These are phyloP conservation scores for Halenospora varia DNA, from an alignment of 495 filamentous ascomycete species.

Conservation along the genomic window DNA sequence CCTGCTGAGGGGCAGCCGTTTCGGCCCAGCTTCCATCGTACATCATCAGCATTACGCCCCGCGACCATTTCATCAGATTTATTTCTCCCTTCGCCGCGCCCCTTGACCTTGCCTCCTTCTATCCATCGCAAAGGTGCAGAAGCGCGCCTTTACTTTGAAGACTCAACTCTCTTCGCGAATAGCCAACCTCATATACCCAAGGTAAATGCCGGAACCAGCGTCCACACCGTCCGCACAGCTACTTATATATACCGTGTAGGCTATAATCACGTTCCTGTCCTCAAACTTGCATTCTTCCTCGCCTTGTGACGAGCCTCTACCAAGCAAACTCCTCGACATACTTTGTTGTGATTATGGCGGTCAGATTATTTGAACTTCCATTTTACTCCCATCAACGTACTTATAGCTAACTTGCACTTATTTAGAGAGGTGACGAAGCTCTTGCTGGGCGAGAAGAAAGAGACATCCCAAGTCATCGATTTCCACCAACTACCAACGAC, in stretches of 20 bases:
- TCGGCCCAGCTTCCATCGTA: neutral
- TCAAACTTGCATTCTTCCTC: constrained; percentile 3
- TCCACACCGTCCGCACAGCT: neutral
- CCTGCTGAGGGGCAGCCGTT: neutral
- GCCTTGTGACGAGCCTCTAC: neutral
- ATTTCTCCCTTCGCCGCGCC: neutral
- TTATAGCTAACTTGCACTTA: no score
- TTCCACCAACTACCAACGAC: no score
- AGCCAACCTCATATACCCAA: neutral
- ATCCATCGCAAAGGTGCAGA: neutral
- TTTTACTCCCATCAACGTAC: no score
- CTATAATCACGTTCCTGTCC: constrained; percentile 1
- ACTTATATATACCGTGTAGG: neutral
- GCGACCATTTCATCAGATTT: neutral
- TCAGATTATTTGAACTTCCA: no score
- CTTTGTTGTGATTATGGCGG: neutral
- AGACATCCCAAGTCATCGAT: no score
- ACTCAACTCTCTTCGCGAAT: constrained; percentile 1
- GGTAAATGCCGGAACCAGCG: neutral
- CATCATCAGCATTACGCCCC: neutral
- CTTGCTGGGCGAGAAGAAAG: no score
- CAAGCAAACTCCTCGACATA: neutral
- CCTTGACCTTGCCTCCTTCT: neutral
- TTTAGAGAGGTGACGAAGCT: no score
- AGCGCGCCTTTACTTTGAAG: neutral